A percentile compares a stretch with the other conserved stretches of the same genome.
phyloP scores from a whole-genome alignment of 805 yeast genomes.

The Starmerella floris region DNA sequence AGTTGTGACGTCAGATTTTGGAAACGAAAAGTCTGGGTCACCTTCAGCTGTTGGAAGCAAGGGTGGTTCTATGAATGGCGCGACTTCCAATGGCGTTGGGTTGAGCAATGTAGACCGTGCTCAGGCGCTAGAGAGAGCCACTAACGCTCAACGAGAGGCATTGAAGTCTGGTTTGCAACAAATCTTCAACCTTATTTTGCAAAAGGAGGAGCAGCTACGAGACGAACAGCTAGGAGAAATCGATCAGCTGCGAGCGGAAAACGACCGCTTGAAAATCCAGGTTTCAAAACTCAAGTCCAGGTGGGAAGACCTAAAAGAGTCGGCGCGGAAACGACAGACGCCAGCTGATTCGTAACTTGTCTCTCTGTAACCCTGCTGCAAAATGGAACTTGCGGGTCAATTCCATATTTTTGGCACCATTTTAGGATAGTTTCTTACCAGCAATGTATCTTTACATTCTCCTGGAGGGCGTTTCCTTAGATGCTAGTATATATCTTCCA shows the following conservation, averaged over 20 bases:
- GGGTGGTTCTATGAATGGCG: background rate
- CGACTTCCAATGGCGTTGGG: background rate
- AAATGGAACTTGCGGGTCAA: too few species aligned
- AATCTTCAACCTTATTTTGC: slow-evolving; percentile 30
- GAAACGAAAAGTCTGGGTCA: background rate
- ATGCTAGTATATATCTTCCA: too few species aligned
- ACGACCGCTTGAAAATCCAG: slow-evolving; percentile 29
- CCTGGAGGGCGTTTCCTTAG: too few species aligned
- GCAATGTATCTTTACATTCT: too few species aligned
- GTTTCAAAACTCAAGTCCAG: slow-evolving; percentile 41
- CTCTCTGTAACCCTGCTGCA: too few species aligned
- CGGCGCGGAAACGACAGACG: slow-evolving; percentile 38
- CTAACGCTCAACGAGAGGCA: slow-evolving; percentile 24
- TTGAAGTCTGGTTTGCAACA: slow-evolving; percentile 25
- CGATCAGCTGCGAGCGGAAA: slow-evolving; percentile 22
- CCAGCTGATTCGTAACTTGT: too few species aligned
- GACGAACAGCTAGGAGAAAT: slow-evolving; percentile 30
- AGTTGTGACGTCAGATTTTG: background rate
- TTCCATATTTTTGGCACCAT: too few species aligned
- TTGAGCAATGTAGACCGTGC: slow-evolving; percentile 10
- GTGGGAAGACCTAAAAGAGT: slow-evolving; percentile 55
- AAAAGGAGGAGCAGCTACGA: slow-evolving; percentile 30
- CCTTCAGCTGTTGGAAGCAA: background rate
- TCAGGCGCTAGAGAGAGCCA: slow-evolving; percentile 23
- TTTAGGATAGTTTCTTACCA: too few species aligned